Evolutionary conservation across 2,329 filamentous ascomycete species (phyloP), one percentile per base, ranked within the genome.

Genomic region (Nakataea oryzae): DNA sequence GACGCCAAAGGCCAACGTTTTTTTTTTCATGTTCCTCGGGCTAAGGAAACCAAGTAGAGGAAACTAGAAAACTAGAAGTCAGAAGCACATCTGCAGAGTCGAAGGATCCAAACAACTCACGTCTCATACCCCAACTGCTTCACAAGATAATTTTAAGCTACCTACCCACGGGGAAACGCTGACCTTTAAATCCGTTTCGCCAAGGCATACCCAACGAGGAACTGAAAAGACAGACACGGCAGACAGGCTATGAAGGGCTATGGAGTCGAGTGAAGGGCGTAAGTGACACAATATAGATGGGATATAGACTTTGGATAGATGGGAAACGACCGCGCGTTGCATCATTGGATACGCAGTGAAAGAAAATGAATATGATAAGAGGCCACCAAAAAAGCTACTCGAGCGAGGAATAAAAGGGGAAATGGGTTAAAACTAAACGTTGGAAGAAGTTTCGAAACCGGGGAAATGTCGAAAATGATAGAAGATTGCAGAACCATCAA

Each of bases 401-500:
- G 7, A 5, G 5, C 24, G 14, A 21, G 54, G 0, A 56, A 57
- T 21, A 50, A n/a, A 9, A 50, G 41, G 11, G 7, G 21, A 50
- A 8, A 11, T 9, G 8, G 8, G n/a, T n/a, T n/a, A 24, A 50
- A n/a, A 50, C 21, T 11, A 11, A n/a, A 50, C 9, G 17, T 8
- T 17, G 14, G 3, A 29, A 50, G 29, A 26, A 57, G 32, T 50
- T 17, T 57, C 14, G n/a, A 14, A 62, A 24, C 24, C 28, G n/a
- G 64, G 62, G 57, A 32, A 26, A 26, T 21, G 29, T 28, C 41
- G 27, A 56, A 54, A 58, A 62, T 47, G 27, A 64, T 59, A 64
- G 58, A 60, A 65, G 34, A 62, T 63, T 62, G 27, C 61, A 65
- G 60, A 29, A 58, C 34, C 41, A 57, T 59, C 9, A 47, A 57